Conservation (phyloP, 2,329 filamentous ascomycete species). For the Calonectria honghensis region DNA sequence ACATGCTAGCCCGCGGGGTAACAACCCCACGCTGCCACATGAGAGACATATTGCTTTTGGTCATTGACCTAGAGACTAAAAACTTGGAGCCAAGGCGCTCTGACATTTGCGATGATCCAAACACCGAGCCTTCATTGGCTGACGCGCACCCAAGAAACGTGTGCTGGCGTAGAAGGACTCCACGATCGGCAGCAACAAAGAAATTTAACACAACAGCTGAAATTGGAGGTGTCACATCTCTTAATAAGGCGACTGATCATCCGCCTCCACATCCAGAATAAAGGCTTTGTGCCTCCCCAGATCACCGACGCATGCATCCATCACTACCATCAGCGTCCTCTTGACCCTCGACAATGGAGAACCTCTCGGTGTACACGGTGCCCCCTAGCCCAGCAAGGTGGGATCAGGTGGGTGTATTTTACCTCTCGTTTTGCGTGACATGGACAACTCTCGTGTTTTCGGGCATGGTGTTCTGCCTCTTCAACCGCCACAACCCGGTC, state of each 20-base stretch:
- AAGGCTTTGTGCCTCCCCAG: neutral
- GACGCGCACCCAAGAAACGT: neutral
- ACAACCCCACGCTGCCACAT: neutral
- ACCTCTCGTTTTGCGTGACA: conserved; percentile 58
- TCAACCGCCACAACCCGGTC: conserved; percentile 62
- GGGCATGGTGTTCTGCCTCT: conserved; percentile 64
- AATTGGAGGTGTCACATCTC: conserved; percentile 3
- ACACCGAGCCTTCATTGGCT: neutral
- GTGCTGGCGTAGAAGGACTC: too few species aligned
- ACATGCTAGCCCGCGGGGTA: neutral
- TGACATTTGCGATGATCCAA: neutral
- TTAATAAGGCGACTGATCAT: neutral
- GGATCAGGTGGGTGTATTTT: conserved; percentile 64
- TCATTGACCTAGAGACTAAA: neutral
- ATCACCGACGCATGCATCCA: neutral
- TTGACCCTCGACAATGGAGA: conserved; percentile 34
- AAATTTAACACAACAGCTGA: conserved; percentile 1
- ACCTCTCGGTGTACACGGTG: conserved; percentile 4
- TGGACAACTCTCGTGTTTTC: conserved; percentile 63
- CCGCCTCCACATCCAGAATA: neutral
- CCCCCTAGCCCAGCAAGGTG: conserved; percentile 57
- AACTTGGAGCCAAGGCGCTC: neutral
- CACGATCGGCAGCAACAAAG: conserved; percentile 3
- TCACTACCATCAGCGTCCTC: neutral
- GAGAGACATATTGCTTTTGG: conserved; percentile 19